Percentiles rank a stretch among this genome's conserved stretches.
phyloP scores from a whole-genome alignment of 148 eudicot genomes.

The Bassia scoparia region DNA sequence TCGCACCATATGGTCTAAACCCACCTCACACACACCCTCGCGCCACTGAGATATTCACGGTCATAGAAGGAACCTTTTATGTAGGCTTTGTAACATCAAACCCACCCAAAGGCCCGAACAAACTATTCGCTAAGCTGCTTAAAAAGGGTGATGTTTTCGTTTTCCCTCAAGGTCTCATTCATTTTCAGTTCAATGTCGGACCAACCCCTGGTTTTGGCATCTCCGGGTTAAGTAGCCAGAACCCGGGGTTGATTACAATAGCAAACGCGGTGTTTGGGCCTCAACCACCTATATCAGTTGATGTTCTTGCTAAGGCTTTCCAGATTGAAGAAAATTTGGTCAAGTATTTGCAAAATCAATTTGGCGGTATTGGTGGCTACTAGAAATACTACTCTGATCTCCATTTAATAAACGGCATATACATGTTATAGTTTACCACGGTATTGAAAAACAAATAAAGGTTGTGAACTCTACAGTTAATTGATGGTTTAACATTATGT shows the following conservation, averaged over 20 bases:
- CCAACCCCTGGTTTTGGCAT: conserved; percentile 20
- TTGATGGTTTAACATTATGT: no score
- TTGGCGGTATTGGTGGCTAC: conserved; percentile 11
- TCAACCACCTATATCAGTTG: conserved; percentile 18
- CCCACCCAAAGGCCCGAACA: conserved; percentile 14
- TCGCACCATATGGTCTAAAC: conserved; percentile 23
- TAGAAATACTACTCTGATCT: background rate
- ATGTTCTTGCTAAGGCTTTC: conserved; percentile 28
- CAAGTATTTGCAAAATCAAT: conserved; percentile 18
- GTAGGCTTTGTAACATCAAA: conserved; percentile 37
- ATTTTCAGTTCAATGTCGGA: conserved; percentile 31
- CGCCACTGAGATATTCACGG: conserved; percentile 26
- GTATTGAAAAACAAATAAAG: no score
- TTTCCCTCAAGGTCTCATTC: conserved; percentile 35
- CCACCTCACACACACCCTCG: conserved; percentile 30
- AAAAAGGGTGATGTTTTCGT: conserved; percentile 30
- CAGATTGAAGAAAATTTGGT: conserved; percentile 11
- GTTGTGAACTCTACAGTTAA: no score
- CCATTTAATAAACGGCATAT: no score
- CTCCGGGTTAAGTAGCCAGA: conserved; percentile 29
- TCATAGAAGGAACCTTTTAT: conserved; percentile 23
- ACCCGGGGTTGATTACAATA: conserved; percentile 31
- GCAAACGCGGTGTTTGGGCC: conserved; percentile 30
- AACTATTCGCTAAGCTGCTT: conserved; percentile 24
- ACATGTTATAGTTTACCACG: no score